phyloP scores from a whole-genome alignment of 1,284 basidiomycete species.

The Golubevia sp. region DNA sequence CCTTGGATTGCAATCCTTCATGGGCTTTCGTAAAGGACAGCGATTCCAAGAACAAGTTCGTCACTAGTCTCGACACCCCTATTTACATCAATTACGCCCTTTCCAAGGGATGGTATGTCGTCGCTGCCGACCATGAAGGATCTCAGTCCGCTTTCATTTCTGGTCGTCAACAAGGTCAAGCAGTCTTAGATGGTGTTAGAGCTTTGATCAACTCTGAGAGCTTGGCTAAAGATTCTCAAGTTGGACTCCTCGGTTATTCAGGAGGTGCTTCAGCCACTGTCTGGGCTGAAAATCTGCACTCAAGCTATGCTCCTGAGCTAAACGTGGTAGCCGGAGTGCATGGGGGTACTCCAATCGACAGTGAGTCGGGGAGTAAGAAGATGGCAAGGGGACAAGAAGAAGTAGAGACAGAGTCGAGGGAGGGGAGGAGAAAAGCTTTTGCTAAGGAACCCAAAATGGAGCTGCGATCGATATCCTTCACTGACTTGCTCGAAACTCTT shows the following conservation, averaged over 20 bases:
- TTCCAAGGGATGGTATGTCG: constrained; percentile 6
- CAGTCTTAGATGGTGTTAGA: constrained; percentile 5
- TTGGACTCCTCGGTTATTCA: constrained; percentile 13
- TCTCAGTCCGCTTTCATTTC: constrained; percentile 11
- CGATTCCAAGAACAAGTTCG: background rate
- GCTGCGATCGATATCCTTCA: background rate
- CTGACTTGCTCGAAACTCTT: too few relatives aligned
- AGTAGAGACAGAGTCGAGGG: too few relatives aligned
- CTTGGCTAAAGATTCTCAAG: background rate
- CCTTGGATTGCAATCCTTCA: constrained; percentile 4
- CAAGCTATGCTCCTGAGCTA: constrained; percentile 13
- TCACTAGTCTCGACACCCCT: background rate
- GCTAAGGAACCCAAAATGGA: background rate
- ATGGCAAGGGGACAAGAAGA: too few relatives aligned
- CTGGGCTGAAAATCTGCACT: constrained; percentile 8
- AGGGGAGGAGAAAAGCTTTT: too few relatives aligned
- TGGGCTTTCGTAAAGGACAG: constrained; percentile 6
- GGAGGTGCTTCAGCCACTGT: constrained; percentile 16
- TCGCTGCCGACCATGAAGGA: constrained; percentile 13
- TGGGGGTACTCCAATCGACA: background rate
- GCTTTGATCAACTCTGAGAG: constrained; percentile 2
- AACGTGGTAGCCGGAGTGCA: constrained; percentile 12
- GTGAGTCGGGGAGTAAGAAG: too few relatives aligned
- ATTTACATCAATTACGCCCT: constrained; percentile 2
- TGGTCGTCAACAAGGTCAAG: constrained; percentile 9